Evolutionary conservation across 495 filamentous ascomycete genomes (phyloP).

Genomic region (Penicillium goetzii): DNA sequence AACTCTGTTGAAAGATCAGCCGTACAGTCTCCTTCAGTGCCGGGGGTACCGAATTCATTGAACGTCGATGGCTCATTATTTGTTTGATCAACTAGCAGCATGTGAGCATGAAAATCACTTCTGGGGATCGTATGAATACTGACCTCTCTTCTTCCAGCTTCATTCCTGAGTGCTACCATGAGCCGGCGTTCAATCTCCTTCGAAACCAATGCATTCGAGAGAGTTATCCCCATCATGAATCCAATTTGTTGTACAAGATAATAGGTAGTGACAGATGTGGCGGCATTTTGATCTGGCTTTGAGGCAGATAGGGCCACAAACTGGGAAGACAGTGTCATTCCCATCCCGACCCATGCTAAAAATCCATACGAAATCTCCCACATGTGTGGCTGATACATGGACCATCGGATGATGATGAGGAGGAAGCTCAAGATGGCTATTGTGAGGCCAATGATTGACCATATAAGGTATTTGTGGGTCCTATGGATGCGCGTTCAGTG

Average conservation of each 20-base stretch:
- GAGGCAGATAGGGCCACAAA: neutral
- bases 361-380: neutral
- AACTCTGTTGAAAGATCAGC: neutral
- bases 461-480: neutral
- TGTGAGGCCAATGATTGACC: neutral
- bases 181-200: neutral
- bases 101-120: neutral
- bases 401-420: neutral
- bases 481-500: neutral
- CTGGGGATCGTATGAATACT: neutral
- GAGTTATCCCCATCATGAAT: neutral
- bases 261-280: neutral
- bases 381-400: neutral
- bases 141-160: neutral
- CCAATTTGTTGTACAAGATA: neutral
- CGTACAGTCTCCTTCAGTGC: neutral
- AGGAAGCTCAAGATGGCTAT: neutral
- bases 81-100: neutral
- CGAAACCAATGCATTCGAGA: neutral
- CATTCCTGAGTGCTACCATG: neutral
- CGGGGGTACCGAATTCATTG: neutral
- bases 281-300: neutral
- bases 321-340: neutral
- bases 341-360: neutral
- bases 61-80: neutral